Base-by-base conservation (phyloP, 768 basidiomycete species). In the Naganishia randhawae region DNA sequence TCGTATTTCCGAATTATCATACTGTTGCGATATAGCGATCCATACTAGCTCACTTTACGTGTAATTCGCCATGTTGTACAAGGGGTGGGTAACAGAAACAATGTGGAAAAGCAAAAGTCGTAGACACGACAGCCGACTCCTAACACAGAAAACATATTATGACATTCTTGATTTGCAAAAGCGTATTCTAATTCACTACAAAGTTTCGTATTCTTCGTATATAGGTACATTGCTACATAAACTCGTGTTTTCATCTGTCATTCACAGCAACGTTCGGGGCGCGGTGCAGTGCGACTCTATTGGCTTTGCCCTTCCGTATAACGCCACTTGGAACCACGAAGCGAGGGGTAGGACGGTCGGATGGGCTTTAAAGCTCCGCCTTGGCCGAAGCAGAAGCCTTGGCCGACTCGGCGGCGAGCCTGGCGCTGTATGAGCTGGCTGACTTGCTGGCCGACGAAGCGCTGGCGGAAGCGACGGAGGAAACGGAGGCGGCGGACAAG, bases 1-100 rank as follows among this genome's bases (percentile, higher is more conserved):
- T 97, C 19, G 91, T 96, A 6, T 97, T 93, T 80, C 94, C 94
- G 25, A 96, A 95, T 78, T 97, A 92, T 79, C 91, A 94, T 81
- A 94, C 92, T 1, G 73, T 83, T 13, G 79, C 78, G 1, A 64
- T 79, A 53, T 79, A 70, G 71, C 4, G 45, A 42, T 16, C 6
- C 19, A 48, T n/a, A 42, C 19, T 16, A 42, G 42, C 16, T 42
- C 14, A 13, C 19, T 42, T 16, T 16, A 42, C 41, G 14, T 19
- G 19, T 6, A 16, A 6, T n/a, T n/a, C n/a, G n/a, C 4, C 45
- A 22, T 48, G n/a, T 48, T 48, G 45, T 48, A 22, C 14, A 22
- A 48, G 19, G 6, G 3, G 7, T n/a, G 6, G 14, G 37, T 39
- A 39, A 39, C 14, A 39, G 7, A 39, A 39, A 39, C 37, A 39